Evolutionary conservation across 140 eudicot genomes (phyloP).

Genomic region (Anethum foeniculum): DNA sequence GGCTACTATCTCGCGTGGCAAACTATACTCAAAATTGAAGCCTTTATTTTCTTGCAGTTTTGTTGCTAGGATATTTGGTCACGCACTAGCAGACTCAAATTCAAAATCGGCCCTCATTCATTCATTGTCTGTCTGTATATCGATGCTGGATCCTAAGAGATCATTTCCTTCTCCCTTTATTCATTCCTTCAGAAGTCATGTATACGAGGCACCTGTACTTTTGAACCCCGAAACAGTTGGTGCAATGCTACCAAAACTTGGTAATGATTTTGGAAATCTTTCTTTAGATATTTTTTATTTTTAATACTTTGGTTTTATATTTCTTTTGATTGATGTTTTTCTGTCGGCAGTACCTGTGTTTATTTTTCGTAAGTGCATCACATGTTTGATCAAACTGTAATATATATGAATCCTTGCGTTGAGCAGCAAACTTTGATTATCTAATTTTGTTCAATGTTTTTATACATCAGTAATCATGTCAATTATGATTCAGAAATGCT

Average conservation of each 20-base stretch:
- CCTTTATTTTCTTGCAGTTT: constrained; percentile 29
- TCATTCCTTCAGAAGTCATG: constrained; percentile 64
- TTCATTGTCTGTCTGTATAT: constrained; percentile 70
- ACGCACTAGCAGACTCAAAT: constrained; percentile 56
- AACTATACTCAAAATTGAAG: neutral
- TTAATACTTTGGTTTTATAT: neutral
- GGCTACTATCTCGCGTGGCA: neutral
- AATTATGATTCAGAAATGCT: neutral
- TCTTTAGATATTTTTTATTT: neutral
- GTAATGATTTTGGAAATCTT: constrained; percentile 27
- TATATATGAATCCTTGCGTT: neutral
- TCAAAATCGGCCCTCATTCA: constrained; percentile 51
- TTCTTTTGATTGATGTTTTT: neutral
- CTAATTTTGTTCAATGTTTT: neutral
- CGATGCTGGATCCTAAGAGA: constrained; percentile 84
- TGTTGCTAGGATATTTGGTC: constrained; percentile 51
- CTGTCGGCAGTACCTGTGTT: neutral
- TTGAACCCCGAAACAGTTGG: constrained; percentile 77
- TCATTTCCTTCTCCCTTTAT: constrained; percentile 50
- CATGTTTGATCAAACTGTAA: neutral
- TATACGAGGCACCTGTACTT: constrained; percentile 52
- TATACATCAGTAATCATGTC: neutral
- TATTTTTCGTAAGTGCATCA: neutral
- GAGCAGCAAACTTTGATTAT: neutral
- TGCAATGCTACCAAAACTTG: constrained; percentile 95